These are phyloP conservation scores for Yamadazyma dushanensis DNA, from an alignment of 1,139 yeast genomes.

Conservation along the genomic window DNA sequence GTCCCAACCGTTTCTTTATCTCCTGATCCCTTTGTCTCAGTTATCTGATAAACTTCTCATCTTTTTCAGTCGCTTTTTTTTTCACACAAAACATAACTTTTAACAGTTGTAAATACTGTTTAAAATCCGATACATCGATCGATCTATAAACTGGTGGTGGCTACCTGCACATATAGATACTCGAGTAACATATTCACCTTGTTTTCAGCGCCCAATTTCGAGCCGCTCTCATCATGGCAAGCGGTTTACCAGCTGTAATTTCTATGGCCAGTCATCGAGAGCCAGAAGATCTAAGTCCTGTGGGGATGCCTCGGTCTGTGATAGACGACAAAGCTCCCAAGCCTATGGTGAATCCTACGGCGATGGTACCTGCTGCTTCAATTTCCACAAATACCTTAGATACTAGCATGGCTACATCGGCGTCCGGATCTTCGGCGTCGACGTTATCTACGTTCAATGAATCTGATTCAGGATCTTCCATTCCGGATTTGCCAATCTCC, in stretches of 20 bases:
- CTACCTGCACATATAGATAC: neutral
- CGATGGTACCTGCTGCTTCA: neutral
- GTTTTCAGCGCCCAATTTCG: neutral
- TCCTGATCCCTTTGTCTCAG: constrained; percentile 1
- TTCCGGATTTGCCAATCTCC: no score
- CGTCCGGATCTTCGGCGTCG: neutral
- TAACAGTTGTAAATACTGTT: no score
- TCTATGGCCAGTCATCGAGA: constrained; percentile 3
- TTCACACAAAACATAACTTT: neutral
- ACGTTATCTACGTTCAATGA: neutral
- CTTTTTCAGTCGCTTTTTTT: neutral
- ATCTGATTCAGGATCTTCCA: no score
- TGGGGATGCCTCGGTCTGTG: neutral
- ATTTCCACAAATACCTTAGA: constrained; percentile 1
- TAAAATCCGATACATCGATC: neutral
- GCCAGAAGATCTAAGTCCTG: neutral
- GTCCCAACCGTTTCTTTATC: neutral
- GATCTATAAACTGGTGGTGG: neutral
- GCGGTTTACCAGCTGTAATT: constrained; percentile 6
- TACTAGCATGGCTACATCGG: neutral
- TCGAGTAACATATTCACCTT: neutral
- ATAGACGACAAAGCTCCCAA: neutral
- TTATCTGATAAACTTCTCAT: constrained; percentile 2
- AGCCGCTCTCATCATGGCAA: constrained; percentile 2
- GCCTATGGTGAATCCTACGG: neutral